Evolutionary conservation across 2,329 filamentous ascomycete genomes (phyloP), one percentile per base, ranked within the genome.

Genomic region (Alternaria consortialis): DNA sequence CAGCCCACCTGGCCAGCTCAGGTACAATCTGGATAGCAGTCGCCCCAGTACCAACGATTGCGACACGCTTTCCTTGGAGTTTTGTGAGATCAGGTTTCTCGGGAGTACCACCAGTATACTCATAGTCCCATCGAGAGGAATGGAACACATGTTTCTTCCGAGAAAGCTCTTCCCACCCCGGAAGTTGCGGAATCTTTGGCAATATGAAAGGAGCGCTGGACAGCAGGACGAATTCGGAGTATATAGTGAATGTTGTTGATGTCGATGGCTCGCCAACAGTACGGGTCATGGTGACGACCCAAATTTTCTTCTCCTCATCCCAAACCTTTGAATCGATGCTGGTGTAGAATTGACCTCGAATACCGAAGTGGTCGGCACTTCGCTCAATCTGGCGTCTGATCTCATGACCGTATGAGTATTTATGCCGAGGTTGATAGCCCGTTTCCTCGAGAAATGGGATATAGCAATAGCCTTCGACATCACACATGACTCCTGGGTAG

Each of bases 381-480:
- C 43, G 25, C 27, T 57, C 48, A 17, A 40, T 32, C n/a, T 61
- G 58, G 5, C 39, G 27, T 7, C 53, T 17, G 13, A 61, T 40
- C 17, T 61, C 58, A 4, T 20, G 11, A 6, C 58, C 58, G n/a
- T 53, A 48, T 2, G 53, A 48, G 12, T 83, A 85, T 31, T 77
- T 77, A 27, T 83, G 75, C 27, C 75, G 82, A 0, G 87, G 87
- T 65, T 87, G 80, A 68, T 86, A 87, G 0, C 48, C 53, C 3
- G 50, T 53, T 43, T 63, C 61, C 13, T 63, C 61, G 1, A 63
- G 48, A 5, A 63, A 27, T 5, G 61, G 61, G 15, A 88, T 72
- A 67, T 89, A 89, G 23, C 82, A 77, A 62, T 85, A 87, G 32
- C 81, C 79, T 72, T 90, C 87, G 4, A 87, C 74, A 65, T 90